phyloP scores from a whole-genome alignment of 257 asterid species.

The Lantana camara region DNA sequence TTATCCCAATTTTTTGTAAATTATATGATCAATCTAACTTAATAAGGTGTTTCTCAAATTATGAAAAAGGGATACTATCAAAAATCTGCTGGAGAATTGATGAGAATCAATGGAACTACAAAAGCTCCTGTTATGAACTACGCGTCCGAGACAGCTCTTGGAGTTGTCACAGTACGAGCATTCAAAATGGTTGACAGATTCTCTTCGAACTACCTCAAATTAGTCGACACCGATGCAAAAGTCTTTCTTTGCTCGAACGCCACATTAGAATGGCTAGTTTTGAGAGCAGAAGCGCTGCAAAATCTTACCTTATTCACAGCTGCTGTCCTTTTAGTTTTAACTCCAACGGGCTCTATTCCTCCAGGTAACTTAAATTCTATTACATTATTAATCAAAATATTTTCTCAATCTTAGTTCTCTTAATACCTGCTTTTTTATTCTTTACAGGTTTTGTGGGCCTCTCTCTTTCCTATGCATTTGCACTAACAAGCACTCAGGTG shows the following conservation, averaged over 20 bases:
- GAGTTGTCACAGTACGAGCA: slow-evolving; percentile 72
- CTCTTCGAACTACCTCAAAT: slow-evolving; percentile 56
- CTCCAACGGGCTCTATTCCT: slow-evolving; percentile 50
- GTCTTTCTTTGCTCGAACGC: slow-evolving; percentile 64
- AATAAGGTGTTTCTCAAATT: too few species aligned
- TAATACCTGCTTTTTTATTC: neutral
- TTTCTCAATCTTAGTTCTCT: too few species aligned
- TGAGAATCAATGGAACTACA: slow-evolving; percentile 86
- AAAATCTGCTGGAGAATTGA: slow-evolving; percentile 71
- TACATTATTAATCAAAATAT: too few species aligned
- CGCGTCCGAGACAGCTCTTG: slow-evolving; percentile 77
- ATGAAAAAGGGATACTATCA: slow-evolving; percentile 87
- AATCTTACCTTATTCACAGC: slow-evolving; percentile 65
- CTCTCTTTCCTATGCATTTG: slow-evolving; percentile 75
- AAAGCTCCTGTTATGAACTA: slow-evolving; percentile 81
- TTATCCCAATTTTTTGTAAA: too few species aligned
- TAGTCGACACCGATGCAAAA: slow-evolving; percentile 71
- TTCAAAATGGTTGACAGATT: slow-evolving; percentile 53
- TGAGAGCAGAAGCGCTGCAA: slow-evolving; percentile 73
- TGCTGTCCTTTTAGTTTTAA: slow-evolving; percentile 50
- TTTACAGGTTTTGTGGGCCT: slow-evolving; percentile 74
- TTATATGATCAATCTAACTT: too few species aligned
- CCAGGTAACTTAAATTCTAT: slow-evolving; percentile 47
- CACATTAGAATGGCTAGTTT: slow-evolving; percentile 70
- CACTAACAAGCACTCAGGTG: slow-evolving; percentile 58